These are phyloP conservation scores for Microbotryum intermedium DNA, from an alignment of 1,284 basidiomycete species.

Conservation along the genomic window DNA sequence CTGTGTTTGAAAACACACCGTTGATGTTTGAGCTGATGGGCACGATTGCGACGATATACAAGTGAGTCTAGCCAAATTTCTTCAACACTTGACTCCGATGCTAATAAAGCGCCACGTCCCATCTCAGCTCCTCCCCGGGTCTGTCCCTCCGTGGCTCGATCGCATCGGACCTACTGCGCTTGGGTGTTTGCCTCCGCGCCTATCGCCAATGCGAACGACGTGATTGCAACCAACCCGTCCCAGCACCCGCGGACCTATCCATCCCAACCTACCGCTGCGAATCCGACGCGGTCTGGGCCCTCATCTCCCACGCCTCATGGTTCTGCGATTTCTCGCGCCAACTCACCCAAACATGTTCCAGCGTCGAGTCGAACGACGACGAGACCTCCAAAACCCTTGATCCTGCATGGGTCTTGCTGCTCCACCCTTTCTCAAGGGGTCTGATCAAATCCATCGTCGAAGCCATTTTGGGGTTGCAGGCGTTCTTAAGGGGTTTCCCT, in stretches of 20 bases:
- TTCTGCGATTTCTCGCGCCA: constrained; percentile 2
- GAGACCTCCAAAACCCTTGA: background rate
- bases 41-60: background rate
- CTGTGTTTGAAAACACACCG: constrained; percentile 2
- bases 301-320: constrained; percentile 8
- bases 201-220: background rate
- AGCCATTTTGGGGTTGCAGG: background rate
- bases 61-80: background rate
- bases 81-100: background rate
- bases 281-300: constrained; percentile 12
- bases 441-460: background rate
- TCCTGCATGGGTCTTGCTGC: background rate
- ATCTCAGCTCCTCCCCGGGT: background rate
- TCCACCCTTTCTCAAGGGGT: constrained; percentile 4
- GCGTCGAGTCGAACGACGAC: too few species aligned
- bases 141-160: background rate
- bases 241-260: too few species aligned
- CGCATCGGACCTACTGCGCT: background rate
- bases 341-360: background rate
- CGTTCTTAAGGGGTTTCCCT: background rate
- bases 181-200: background rate
- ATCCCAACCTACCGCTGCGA: constrained; percentile 2
- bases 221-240: background rate
- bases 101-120: background rate
- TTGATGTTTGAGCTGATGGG: constrained; percentile 15